Base-by-base conservation (phyloP, 2,329 filamentous ascomycete genomes). In the Diaporthe sp. region DNA sequence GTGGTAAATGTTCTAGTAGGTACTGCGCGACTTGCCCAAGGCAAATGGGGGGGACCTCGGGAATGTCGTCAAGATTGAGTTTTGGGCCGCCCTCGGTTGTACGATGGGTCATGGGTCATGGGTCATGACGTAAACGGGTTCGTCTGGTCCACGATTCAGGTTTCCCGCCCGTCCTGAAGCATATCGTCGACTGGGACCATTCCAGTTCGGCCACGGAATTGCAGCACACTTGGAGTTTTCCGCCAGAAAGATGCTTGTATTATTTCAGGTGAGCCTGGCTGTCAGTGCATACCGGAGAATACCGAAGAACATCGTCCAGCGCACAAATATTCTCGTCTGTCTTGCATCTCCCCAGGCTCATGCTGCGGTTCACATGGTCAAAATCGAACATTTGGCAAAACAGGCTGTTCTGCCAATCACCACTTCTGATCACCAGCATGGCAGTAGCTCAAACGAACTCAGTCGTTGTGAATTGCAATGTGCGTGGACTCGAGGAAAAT, bases 41-140 rank as follows among this genome's bases (percentile, higher is more conserved):
- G n/a, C 17, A 47, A 8, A 61, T 42, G 69, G 51, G 22, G 25
- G 50, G 32, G 32, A 47, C 44, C 44, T 22, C 32, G 37, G 47
- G 56, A 55, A 63, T 65, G 56, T 71, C 70, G 70, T 71, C 56
- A 71, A 71, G 51, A 53, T 71, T 63, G 50, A 53, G 69, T 61
- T 71, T 32, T 39, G 44, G 30, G 22, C 56, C 35, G 37, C 56
- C 25, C 10, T 51, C 10, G 56, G 27, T 63, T 30, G 55, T 12
- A 51, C 42, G 42, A 22, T 47, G 19, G n/a, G 35, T 37, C 19
- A 47, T n/a, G n/a, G n/a, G n/a, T n/a, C 19, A 47, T 22, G 17
- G 44, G 35, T 71, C 44, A 71, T 71, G 70, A 71, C 70, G 70
- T 71, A 55, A 32, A 63, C 32, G 30, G 32, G 22, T 6, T 30